These are phyloP conservation scores for Leucoagaricus sp. DNA, from an alignment of 1,284 basidiomycete species.

Conservation along the genomic window DNA sequence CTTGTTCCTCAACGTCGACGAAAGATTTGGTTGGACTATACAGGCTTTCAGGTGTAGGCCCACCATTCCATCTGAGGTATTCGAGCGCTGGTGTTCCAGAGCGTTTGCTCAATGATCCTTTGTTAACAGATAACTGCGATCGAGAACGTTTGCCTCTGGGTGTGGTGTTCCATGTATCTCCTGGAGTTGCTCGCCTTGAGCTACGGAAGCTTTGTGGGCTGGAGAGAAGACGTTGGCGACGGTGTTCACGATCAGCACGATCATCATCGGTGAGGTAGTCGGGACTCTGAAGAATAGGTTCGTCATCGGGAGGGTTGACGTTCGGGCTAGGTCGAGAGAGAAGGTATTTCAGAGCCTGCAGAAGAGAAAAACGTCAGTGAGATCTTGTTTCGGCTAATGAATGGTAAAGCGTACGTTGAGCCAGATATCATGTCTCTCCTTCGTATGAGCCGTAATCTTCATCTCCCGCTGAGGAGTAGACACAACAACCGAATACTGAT, in stretches of 20 bases:
- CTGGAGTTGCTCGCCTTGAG: constrained; percentile 53
- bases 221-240: constrained; percentile 44
- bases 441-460: constrained; percentile 94
- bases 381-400: no score
- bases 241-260: constrained; percentile 31
- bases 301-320: constrained; percentile 45
- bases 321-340: constrained; percentile 66
- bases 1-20: constrained; percentile 55
- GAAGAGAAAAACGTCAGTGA: constrained; percentile 18
- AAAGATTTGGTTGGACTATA: constrained; percentile 71
- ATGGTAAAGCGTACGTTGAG: no score
- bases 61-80: constrained; percentile 68
- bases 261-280: constrained; percentile 56
- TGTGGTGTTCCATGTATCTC: constrained; percentile 69
- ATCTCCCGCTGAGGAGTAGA: constrained; percentile 94
- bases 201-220: constrained; percentile 76
- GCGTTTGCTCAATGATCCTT: constrained; percentile 78
- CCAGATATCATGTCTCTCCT: constrained; percentile 97
- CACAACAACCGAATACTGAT: constrained; percentile 92
- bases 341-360: constrained; percentile 84
- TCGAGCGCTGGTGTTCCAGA: constrained; percentile 88
- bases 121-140: constrained; percentile 66
- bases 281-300: constrained; percentile 52
- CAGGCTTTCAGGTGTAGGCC: constrained; percentile 49
- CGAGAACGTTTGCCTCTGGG: constrained; percentile 75